phyloP scores from a whole-genome alignment of 768 basidiomycete species.

The Cubamyces sp. region DNA sequence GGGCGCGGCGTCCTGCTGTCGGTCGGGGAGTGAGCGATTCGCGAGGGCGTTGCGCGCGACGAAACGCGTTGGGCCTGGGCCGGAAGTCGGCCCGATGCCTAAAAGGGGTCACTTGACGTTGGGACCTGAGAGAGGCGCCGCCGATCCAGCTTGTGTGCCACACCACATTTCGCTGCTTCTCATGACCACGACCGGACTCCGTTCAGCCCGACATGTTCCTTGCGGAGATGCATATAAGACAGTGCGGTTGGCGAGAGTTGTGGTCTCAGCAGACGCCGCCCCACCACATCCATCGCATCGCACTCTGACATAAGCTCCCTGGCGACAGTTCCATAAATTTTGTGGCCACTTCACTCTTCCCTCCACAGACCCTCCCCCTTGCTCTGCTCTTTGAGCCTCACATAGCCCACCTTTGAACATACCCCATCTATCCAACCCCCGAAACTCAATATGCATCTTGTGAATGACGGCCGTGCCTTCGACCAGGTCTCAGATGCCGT shows the following conservation, averaged over 20 bases:
- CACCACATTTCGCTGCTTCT: slow-evolving; percentile 5
- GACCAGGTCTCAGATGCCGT: slow-evolving; percentile 53
- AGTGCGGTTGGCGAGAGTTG: not conserved
- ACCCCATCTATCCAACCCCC: no score
- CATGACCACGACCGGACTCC: slow-evolving; percentile 13
- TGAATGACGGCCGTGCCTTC: slow-evolving; percentile 32
- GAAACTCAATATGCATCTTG: slow-evolving; percentile 6
- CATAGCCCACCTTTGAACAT: not conserved
- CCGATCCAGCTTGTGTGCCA: slow-evolving; percentile 2
- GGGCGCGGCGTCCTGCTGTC: not conserved
- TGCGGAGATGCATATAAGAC: slow-evolving; percentile 12
- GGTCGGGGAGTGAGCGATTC: not conserved
- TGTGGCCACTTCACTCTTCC: not conserved
- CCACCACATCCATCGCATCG: slow-evolving; percentile 3
- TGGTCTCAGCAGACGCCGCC: slow-evolving; percentile 1
- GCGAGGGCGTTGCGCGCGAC: not conserved
- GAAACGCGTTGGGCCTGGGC: not conserved
- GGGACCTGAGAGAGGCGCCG: not conserved
- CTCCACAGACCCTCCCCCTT: not conserved
- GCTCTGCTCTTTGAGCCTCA: not conserved
- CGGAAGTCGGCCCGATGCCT: slow-evolving; percentile 13
- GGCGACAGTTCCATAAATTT: slow-evolving; percentile 16
- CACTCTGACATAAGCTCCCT: slow-evolving; percentile 23
- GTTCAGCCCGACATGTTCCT: slow-evolving; percentile 6
- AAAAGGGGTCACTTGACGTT: slow-evolving; percentile 4